Conservation (phyloP, 495 filamentous ascomycete species). For the Lophiotrema nucula region DNA sequence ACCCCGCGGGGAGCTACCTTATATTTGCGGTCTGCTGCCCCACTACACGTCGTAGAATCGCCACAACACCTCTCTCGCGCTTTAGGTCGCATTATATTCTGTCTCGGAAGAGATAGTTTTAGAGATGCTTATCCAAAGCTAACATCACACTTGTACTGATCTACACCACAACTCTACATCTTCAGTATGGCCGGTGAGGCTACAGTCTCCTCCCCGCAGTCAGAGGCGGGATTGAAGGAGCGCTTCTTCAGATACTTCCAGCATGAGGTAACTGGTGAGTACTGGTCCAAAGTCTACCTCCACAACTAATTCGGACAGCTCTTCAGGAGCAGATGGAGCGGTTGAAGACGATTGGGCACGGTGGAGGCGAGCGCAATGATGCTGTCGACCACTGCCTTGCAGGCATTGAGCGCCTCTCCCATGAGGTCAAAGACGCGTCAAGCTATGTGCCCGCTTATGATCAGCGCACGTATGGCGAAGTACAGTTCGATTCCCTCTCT, state of each 20-base stretch:
- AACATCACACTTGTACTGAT: no score
- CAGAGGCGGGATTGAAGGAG: slow-evolving; percentile 59
- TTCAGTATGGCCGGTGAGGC: no score
- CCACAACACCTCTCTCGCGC: no score
- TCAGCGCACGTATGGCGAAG: slow-evolving; percentile 70
- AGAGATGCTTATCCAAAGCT: no score
- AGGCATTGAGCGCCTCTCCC: slow-evolving; percentile 63
- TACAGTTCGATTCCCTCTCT: slow-evolving; percentile 33
- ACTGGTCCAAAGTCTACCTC: neutral
- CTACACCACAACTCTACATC: no score
- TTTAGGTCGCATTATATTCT: no score
- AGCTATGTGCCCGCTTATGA: slow-evolving; percentile 73
- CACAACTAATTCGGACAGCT: slow-evolving; percentile 41
- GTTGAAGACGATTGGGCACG: slow-evolving; percentile 50
- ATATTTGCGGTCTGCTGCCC: no score
- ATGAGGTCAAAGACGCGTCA: slow-evolving; percentile 66
- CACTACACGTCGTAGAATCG: no score
- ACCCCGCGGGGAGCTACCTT: no score
- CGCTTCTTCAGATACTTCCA: slow-evolving; percentile 79
- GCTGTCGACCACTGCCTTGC: slow-evolving; percentile 67
- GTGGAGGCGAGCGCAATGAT: slow-evolving; percentile 59
- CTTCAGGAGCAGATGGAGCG: slow-evolving; percentile 62
- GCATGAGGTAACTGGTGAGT: slow-evolving; percentile 63
- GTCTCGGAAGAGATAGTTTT: no score
- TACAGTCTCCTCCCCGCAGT: neutral